Base-by-base conservation (phyloP, 2,329 filamentous ascomycete species). In the Arthrobotrys megalospora region DNA sequence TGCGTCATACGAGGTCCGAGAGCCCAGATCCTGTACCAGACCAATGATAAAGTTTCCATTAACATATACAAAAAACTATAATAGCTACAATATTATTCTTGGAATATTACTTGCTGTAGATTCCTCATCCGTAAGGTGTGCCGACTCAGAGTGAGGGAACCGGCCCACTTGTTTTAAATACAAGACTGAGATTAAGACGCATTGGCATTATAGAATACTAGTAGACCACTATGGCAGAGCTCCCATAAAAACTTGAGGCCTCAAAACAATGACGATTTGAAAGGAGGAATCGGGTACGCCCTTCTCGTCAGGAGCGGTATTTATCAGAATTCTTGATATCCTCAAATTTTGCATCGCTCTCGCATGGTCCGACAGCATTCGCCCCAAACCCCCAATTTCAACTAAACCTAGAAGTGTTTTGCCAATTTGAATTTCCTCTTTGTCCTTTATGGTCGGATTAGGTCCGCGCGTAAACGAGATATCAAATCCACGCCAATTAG, bases 371-470 rank as follows among this genome's bases (percentile, higher is more conserved):
- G 71, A 32, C 6, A 76, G 43, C 53, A 68, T 68, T 14, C 45
- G 41, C 5, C 45, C 71, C 3, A 76, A 14, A 8, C 64, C 71
- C 1, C 32, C 70, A 47, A 75, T 75, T 14, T 75, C 63, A 12
- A 63, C 21, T 24, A 75, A 55, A 6, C 64, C 71, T 28, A 69
- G 21, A 64, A 69, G 53, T 6, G 47, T 64, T 21, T 64, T 76
- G 5, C 71, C 64, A 14, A 69, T 58, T 47, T 68, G 34, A 43
- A 68, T 24, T n/a, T 76, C 63, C n/a, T 76, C 71, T 16, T n/a
- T 58, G 10, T 63, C 45, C 8, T 21, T 12, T 3, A 12, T 16
- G 11, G 28, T 64, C 16, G 71, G 71, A 7, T 53, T 14, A 6
- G 34, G 11, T 2, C 53, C 53, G 0, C 28, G 12, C 11, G 19